A percentile compares a stretch with the other conserved stretches of the same genome.
Conservation (phyloP, 495 filamentous ascomycete genomes). For the Trichoderma reesei region DNA sequence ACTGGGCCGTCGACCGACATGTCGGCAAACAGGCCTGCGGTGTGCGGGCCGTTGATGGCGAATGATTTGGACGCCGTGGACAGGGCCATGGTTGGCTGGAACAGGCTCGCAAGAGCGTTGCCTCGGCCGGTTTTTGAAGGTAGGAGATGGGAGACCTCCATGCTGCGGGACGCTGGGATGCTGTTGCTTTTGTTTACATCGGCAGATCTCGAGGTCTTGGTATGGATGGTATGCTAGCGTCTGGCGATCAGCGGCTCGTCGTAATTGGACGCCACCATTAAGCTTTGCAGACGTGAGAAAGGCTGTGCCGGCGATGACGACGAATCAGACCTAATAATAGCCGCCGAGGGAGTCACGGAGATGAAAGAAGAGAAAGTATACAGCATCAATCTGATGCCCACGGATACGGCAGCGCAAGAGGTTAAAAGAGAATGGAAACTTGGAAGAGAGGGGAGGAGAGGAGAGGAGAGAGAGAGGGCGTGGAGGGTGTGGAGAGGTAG, state of each 20-base stretch:
- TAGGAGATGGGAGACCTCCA: background rate
- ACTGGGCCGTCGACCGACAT: conserved; percentile 90
- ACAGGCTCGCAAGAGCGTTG: conserved; percentile 5
- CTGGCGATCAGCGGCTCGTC: background rate
- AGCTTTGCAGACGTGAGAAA: background rate
- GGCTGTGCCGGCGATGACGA: background rate
- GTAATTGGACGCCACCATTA: conserved; percentile 6
- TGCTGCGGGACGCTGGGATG: background rate
- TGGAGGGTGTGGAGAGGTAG: background rate
- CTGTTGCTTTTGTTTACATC: background rate
- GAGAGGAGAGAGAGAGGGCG: background rate
- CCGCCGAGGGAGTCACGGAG: background rate
- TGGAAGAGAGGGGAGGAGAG: no score
- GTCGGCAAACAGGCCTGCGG: conserved; percentile 91
- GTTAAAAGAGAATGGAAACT: background rate
- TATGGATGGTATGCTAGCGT: background rate
- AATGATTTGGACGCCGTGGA: conserved; percentile 35
- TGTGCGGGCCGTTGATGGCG: conserved; percentile 49
- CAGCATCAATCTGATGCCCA: background rate
- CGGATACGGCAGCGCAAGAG: background rate
- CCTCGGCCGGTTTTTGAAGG: background rate
- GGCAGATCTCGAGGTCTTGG: background rate
- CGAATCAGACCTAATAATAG: background rate
- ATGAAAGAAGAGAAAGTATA: background rate
- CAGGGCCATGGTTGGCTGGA: conserved; percentile 21